Base-by-base conservation (phyloP, 2,329 filamentous ascomycete species). In the Parascedosporium putredinis region DNA sequence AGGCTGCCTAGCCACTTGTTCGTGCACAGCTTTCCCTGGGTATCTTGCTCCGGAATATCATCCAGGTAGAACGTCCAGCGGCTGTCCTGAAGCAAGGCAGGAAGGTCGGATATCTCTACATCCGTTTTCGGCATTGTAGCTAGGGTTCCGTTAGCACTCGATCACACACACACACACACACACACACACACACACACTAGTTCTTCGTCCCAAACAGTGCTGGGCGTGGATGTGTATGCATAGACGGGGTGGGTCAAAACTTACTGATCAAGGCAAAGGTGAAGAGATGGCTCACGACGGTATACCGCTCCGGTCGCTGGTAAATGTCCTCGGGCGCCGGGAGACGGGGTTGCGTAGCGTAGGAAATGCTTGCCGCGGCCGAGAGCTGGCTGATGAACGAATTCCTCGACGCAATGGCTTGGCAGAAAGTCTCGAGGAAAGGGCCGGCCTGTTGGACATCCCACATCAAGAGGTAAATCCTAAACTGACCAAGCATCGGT, bases 401-500 rank as follows among this genome's bases (percentile, higher is more conserved):
- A 5, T 66, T 64, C 24, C 63, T 60, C 1, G 72, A 68, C 1
- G 72, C 69, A 46, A 86, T 70, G 8, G 73, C 67, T 23, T 71
- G 65, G 56, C 76, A 83, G 36, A 88, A 72, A 0, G 69, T 71
- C 5, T 75, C 68, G 22, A 88, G 68, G 63, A 86, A 86, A 1
- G 68, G 66, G 49, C 67, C 68, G 3, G 74, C 72, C 27, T 71
- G 62, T 50, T 73, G 69, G 2, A 87, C 70, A 57, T 86, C 73
- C 58, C 77, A 79, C 53, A 80, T 76, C 53, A 90, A 75, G 53
- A 89, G 74, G 62, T 86, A 88, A 43, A 88, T 76, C 45, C 83
- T 76, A 68, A 89, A 90, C 59, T 90, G 86, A 23, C 85, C 82
- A 5, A 89, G 69, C 64, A 88, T 77, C 1, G 86, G 86, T 42